Evolutionary conservation across 2,329 filamentous ascomycete genomes (phyloP), one percentile per base, ranked within the genome.

Genomic region (Decorospora gaudefroyi): DNA sequence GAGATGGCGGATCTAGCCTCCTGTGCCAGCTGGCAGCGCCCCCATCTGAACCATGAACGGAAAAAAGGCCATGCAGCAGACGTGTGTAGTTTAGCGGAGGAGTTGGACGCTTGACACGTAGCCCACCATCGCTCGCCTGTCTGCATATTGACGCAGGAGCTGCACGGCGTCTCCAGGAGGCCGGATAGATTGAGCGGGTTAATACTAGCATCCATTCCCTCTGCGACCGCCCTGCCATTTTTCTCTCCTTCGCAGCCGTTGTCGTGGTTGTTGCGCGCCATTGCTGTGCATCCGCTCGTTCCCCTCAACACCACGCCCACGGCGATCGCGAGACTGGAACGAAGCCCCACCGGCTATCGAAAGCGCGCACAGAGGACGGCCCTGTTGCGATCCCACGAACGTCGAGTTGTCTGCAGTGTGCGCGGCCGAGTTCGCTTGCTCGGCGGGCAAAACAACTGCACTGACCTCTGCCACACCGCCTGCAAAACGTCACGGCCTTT

Each of bases 111-210:
- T 64, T 65, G 61, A 65, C 62, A 66, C 64, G 62, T 67, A 61
- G 56, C 59, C 59, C 60, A 62, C 57, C 59, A 66, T 54, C 49
- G 59, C 63, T 67, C 64, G 63, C 60, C 52, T 59, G 51, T 51
- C 63, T 69, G 67, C 65, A 69, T 42, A 68, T 68, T 69, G 66
- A 69, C 63, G 66, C 67, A 69, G 65, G 61, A 65, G 60, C 64
- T 70, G 66, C 66, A 66, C 49, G 59, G 55, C 63, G 62, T 61
- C 57, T 56, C 64, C 65, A 65, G 57, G 51, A 49, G 42, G 49
- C 55, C 55, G 64, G 67, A 59, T 57, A 61, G 53, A 59, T 55
- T 55, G 46, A 48, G 49, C 54, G 61, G 59, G 57, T 61, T 68
- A 64, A 64, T 63, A 65, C 63, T 64, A 63, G 48, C 55, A 60